Conservation (phyloP, 139 green algal genomes). For the Deuterostichococcus epilithicus region DNA sequence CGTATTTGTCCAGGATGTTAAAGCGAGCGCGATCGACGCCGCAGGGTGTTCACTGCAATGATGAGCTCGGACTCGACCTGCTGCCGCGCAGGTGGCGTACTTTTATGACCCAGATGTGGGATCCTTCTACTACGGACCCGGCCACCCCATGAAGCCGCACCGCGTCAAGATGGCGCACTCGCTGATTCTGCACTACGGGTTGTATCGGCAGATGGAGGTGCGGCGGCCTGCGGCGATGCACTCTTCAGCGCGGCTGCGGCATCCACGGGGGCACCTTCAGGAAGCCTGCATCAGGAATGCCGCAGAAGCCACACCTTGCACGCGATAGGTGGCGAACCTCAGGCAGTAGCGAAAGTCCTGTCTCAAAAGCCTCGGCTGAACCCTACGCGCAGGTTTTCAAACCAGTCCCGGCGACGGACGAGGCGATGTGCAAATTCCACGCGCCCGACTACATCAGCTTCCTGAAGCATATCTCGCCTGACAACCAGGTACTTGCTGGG, state of each 20-base stretch:
- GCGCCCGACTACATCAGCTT: slow-evolving; percentile 88
- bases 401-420: slow-evolving; percentile 43
- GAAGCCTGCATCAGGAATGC: no score
- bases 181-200: slow-evolving; percentile 87
- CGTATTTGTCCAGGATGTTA: no score
- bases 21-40: no score
- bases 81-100: slow-evolving; percentile 80
- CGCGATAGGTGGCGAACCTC: no score
- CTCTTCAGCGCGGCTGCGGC: neutral
- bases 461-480: slow-evolving; percentile 70
- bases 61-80: no score
- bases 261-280: no score
- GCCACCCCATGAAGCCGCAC: slow-evolving; percentile 92
- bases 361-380: neutral
- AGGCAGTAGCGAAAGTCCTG: no score
- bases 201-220: slow-evolving; percentile 85
- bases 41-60: no score
- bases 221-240: neutral
- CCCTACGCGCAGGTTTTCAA: slow-evolving; percentile 46
- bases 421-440: slow-evolving; percentile 83
- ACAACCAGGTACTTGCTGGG: slow-evolving; percentile 47
- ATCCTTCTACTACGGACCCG: slow-evolving; percentile 92
- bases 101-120: slow-evolving; percentile 95
- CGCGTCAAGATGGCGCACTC: slow-evolving; percentile 89
- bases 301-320: no score